These are phyloP conservation scores for Punica granatum DNA, from an alignment of 345 rosid genomes.

Conservation along the genomic window DNA sequence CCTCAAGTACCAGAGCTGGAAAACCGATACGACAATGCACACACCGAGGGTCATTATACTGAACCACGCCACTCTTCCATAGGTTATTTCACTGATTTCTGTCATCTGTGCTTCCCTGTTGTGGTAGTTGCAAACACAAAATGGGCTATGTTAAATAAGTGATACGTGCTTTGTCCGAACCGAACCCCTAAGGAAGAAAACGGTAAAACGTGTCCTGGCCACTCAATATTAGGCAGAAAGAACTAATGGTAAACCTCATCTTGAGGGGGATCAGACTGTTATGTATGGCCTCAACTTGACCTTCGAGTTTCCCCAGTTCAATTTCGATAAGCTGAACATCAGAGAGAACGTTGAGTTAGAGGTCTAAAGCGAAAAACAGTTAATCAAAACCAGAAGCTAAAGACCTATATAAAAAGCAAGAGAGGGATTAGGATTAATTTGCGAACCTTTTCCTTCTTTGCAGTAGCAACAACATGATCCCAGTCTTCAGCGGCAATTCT, in stretches of 20 bases:
- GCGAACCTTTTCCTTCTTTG: slow-evolving; percentile 76
- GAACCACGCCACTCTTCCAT: slow-evolving; percentile 68
- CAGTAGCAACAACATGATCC: slow-evolving; percentile 94
- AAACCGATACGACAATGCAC: slow-evolving; percentile 41
- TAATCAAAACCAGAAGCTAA: slow-evolving; percentile 14
- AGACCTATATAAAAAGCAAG: background rate
- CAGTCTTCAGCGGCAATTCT: slow-evolving; percentile 57
- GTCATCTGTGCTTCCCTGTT: slow-evolving; percentile 73
- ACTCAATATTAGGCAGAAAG: background rate
- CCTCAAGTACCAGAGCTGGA: slow-evolving; percentile 55
- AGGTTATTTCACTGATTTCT: slow-evolving; percentile 59
- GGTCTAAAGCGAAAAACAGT: background rate
- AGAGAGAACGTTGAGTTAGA: background rate
- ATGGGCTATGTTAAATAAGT: background rate
- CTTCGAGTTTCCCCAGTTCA: slow-evolving; percentile 67
- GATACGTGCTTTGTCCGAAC: background rate
- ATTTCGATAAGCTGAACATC: slow-evolving; percentile 69
- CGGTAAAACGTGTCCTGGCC: too few relatives aligned
- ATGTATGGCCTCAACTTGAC: slow-evolving; percentile 48
- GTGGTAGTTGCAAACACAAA: background rate
- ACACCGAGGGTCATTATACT: slow-evolving; percentile 62
- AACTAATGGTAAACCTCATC: slow-evolving; percentile 30
- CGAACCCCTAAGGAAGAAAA: too few relatives aligned
- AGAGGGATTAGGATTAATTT: background rate
- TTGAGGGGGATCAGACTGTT: slow-evolving; percentile 49